Conservation (phyloP, 129 eudicot species). For the Saussurea involucrata region DNA sequence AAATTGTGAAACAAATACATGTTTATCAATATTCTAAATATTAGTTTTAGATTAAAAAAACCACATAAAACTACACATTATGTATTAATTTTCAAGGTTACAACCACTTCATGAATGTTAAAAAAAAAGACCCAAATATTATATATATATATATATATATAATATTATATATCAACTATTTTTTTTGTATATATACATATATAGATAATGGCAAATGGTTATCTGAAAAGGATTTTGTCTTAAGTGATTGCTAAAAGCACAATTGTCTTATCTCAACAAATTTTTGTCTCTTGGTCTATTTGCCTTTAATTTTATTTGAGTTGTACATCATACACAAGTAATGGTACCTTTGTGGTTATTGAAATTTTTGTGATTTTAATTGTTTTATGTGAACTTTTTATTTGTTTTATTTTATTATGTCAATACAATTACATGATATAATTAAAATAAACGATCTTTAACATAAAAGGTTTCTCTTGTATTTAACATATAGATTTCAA, state of each 20-base stretch:
- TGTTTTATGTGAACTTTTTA: background rate
- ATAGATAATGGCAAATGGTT: constrained; percentile 18
- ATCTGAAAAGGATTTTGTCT: constrained; percentile 16
- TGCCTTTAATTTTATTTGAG: background rate
- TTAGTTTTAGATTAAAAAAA: too few relatives aligned
- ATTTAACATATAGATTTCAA: background rate
- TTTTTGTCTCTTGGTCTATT: constrained; percentile 1
- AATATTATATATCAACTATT: too few relatives aligned
- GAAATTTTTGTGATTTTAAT: background rate
- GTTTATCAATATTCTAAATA: too few relatives aligned
- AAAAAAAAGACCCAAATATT: too few relatives aligned
- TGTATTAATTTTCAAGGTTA: too few relatives aligned
- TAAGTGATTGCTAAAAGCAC: constrained; percentile 16
- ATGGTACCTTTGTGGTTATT: background rate
- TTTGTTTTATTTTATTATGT: background rate
- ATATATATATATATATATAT: too few relatives aligned
- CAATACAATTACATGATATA: background rate
- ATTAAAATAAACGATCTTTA: background rate
- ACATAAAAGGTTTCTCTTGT: background rate
- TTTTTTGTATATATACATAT: background rate
- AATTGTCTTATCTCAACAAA: constrained; percentile 30
- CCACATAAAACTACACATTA: too few relatives aligned
- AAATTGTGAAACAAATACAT: too few relatives aligned
- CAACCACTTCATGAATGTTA: too few relatives aligned
- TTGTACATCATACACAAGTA: background rate